Evolutionary conservation across 345 rosid genomes (phyloP).

Genomic region (Camelina laxa): DNA sequence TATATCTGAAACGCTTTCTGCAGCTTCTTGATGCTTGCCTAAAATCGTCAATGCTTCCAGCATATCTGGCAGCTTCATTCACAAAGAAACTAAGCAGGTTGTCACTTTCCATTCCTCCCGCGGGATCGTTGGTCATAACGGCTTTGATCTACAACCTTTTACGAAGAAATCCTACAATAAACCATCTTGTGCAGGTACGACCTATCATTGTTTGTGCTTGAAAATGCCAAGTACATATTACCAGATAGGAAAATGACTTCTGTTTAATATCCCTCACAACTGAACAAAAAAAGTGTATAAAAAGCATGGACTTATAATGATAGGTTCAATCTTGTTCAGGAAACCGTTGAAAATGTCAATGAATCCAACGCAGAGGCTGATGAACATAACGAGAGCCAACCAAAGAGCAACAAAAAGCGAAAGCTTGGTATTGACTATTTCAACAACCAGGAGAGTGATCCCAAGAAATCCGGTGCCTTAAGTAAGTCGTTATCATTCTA

Average conservation of each 20-base stretch:
- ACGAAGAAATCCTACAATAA: constrained; percentile 90
- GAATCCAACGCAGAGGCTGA: constrained; percentile 46
- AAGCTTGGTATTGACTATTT: constrained; percentile 73
- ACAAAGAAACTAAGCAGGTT: constrained; percentile 86
- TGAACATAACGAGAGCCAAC: constrained; percentile 45
- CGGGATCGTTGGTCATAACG: constrained; percentile 77
- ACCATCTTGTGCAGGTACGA: constrained; percentile 84
- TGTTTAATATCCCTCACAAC: background rate
- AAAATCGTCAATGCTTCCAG: constrained; percentile 94
- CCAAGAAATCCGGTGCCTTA: constrained; percentile 76
- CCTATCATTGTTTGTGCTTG: constrained; percentile 16
- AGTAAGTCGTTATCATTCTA: constrained; percentile 51
- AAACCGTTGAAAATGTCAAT: constrained; percentile 47
- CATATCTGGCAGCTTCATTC: constrained; percentile 94
- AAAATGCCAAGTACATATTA: background rate
- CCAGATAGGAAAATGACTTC: constrained; percentile 2
- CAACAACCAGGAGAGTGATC: constrained; percentile 62
- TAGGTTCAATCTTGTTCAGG: constrained; percentile 47
- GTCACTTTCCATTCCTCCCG: constrained; percentile 76
- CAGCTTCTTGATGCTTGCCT: constrained; percentile 97
- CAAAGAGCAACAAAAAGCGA: constrained; percentile 42
- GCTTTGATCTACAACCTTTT: constrained; percentile 90
- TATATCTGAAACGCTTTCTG: constrained; percentile 40
- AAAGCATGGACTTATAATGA: constrained; percentile 13
- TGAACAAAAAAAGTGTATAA: constrained; percentile 2